Percentiles rank a stretch among this genome's conserved stretches.
Evolutionary conservation across 2,329 filamentous ascomycete species (phyloP).

Genomic region (Aspergillus tamarii): DNA sequence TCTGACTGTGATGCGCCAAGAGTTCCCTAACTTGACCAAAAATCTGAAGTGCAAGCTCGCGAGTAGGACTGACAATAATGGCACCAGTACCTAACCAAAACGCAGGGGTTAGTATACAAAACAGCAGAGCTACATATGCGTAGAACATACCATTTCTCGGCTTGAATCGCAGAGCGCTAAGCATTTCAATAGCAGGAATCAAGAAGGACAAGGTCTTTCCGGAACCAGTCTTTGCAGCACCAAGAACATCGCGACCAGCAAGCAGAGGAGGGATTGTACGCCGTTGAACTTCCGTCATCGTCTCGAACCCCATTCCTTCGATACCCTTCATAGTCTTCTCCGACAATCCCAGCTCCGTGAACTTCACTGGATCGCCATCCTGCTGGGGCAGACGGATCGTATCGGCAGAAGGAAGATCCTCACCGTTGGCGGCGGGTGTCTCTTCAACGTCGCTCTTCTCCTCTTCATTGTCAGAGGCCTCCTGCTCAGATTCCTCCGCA

Average conservation of each 20-base stretch:
- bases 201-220: slow-evolving; percentile 96
- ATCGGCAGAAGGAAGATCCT: slow-evolving; percentile 57
- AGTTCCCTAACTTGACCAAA: slow-evolving; percentile 93
- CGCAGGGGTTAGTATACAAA: slow-evolving; percentile 13
- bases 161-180: slow-evolving; percentile 88
- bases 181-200: slow-evolving; percentile 91
- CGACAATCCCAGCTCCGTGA: slow-evolving; percentile 80
- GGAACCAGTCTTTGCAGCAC: slow-evolving; percentile 92
- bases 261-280: slow-evolving; percentile 84
- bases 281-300: slow-evolving; percentile 93
- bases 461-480: slow-evolving; percentile 33
- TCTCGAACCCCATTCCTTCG: slow-evolving; percentile 87
- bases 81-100: slow-evolving; percentile 71
- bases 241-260: slow-evolving; percentile 88
- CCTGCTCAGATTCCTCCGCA: slow-evolving; percentile 37
- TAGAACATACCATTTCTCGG: slow-evolving; percentile 71
- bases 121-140: background rate
- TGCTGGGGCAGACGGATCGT: slow-evolving; percentile 59
- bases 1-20: slow-evolving; percentile 91
- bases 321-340: slow-evolving; percentile 89
- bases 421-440: slow-evolving; percentile 31
- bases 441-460: slow-evolving; percentile 34
- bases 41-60: slow-evolving; percentile 92
- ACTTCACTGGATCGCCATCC: slow-evolving; percentile 67
- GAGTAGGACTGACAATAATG: slow-evolving; percentile 88